Conservation (phyloP, 2,329 filamentous ascomycete genomes). For the Chalaropsis thielavioides region DNA sequence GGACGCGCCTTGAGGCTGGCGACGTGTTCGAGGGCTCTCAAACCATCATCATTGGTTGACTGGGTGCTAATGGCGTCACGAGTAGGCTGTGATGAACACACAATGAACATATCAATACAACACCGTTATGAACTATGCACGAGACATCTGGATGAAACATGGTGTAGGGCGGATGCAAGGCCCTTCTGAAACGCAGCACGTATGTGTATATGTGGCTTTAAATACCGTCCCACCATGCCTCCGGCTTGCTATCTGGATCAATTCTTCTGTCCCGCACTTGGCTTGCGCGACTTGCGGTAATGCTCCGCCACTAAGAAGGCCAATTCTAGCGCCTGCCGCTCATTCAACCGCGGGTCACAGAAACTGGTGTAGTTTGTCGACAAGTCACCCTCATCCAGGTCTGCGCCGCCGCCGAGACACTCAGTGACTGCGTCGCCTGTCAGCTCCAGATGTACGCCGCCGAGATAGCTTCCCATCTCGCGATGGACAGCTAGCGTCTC, state of each 20-base stretch:
- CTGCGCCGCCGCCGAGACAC: constrained; percentile 81
- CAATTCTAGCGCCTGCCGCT: constrained; percentile 92
- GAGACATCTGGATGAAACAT: not conserved
- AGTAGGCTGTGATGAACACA: not conserved
- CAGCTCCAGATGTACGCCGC: constrained; percentile 86
- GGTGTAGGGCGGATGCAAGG: not conserved
- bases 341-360: constrained; percentile 88
- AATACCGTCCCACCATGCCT: not conserved
- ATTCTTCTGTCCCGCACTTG: not conserved
- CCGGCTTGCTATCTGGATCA: not conserved
- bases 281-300: constrained; percentile 33
- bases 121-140: not conserved
- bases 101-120: not conserved
- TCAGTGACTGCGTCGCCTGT: constrained; percentile 95
- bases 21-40: constrained; percentile 50
- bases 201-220: not conserved
- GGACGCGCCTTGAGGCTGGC: constrained; percentile 73
- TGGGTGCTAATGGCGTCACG: not conserved
- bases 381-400: constrained; percentile 74
- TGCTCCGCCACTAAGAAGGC: constrained; percentile 87
- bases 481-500: constrained; percentile 76
- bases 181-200: not conserved
- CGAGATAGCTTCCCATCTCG: constrained; percentile 69
- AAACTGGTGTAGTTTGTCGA: constrained; percentile 87
- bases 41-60: constrained; percentile 29